These are phyloP conservation scores for Eucalyptus erythrocorys DNA, from an alignment of 345 rosid genomes.

Conservation along the genomic window DNA sequence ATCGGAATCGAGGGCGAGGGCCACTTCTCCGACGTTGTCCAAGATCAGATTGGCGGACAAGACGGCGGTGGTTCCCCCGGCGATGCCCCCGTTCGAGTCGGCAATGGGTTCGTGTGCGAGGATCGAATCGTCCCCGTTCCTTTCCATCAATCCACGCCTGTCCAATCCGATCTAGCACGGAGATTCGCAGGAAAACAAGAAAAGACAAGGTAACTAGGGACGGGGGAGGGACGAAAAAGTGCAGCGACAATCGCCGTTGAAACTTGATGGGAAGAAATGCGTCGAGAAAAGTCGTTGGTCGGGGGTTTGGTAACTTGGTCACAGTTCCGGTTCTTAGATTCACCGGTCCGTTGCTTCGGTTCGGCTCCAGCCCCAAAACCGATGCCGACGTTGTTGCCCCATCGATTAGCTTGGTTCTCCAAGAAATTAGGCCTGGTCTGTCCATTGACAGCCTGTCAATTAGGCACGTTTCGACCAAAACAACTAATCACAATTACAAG, in stretches of 20 bases:
- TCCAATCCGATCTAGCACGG: not conserved
- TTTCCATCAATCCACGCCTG: not conserved
- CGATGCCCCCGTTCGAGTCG: not conserved
- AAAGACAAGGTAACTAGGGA: not conserved
- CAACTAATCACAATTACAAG: not conserved
- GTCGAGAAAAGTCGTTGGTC: not conserved
- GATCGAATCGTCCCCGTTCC: not conserved
- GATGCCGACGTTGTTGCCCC: not conserved
- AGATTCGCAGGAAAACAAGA: not conserved
- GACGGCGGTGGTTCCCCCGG: not conserved
- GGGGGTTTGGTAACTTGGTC: not conserved
- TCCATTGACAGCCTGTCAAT: not conserved
- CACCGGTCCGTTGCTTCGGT: not conserved
- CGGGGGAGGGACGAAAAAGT: not conserved
- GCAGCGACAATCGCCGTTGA: not conserved
- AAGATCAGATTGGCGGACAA: slow-evolving; percentile 22
- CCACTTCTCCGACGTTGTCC: slow-evolving; percentile 64
- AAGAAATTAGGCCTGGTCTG: not conserved
- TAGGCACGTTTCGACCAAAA: not conserved
- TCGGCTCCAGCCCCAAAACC: not conserved
- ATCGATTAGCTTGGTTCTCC: not conserved
- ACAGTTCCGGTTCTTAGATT: not conserved
- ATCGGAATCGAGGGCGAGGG: slow-evolving; percentile 36
- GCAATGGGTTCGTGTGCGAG: not conserved
- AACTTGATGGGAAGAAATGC: not conserved